Conservation (phyloP, 2,329 filamentous ascomycete species). For the Trichoderma cornu-damae region DNA sequence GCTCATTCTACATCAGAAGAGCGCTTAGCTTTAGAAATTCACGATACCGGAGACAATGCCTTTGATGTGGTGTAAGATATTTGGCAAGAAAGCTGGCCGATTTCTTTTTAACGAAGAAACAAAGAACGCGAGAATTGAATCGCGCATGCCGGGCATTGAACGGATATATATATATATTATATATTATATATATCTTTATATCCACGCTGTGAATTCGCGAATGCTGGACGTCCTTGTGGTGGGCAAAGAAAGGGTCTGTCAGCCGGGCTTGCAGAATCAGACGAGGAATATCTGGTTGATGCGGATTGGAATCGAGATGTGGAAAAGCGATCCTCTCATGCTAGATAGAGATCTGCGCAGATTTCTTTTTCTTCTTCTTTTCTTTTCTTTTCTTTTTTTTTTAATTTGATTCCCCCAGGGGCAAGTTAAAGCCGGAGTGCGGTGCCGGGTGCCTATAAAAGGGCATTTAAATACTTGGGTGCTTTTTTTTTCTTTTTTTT, state of each 20-base stretch:
- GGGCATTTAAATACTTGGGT: neutral
- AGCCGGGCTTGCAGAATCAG: neutral
- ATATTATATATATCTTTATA: too few relatives aligned
- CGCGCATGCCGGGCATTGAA: neutral
- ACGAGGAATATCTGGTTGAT: neutral
- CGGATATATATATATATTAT: neutral
- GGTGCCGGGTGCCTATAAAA: neutral
- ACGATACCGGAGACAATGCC: neutral
- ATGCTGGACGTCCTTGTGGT: too few relatives aligned
- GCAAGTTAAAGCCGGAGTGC: neutral
- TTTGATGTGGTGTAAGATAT: constrained; percentile 6
- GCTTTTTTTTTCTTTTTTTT: too few relatives aligned
- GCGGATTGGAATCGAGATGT: neutral
- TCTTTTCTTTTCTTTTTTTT: too few relatives aligned
- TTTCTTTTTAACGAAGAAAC: too few relatives aligned
- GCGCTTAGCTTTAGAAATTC: neutral
- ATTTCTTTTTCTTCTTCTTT: too few relatives aligned
- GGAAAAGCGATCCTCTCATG: constrained; percentile 10
- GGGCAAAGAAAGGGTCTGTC: too few relatives aligned
- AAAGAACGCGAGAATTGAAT: neutral
- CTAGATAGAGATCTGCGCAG: constrained; percentile 8
- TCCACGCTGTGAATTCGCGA: neutral
- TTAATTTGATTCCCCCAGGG: constrained; percentile 4
- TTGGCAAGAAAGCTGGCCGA: neutral
- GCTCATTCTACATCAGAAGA: neutral